Base-by-base conservation (phyloP, 1,284 basidiomycete genomes). In the Termitomyces sp. region DNA sequence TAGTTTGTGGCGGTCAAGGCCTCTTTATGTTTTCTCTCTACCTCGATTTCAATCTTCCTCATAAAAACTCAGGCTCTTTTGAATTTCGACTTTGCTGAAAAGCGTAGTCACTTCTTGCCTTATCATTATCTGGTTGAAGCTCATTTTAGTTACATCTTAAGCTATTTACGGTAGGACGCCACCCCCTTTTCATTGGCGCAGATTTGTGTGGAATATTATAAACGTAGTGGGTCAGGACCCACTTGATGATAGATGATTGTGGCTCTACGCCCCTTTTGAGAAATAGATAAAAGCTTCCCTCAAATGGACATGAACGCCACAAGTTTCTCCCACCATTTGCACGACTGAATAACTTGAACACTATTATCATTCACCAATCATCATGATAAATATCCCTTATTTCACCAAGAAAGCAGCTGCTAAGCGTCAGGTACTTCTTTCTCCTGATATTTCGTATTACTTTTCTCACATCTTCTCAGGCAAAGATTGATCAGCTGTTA, bases 231-330 rank as follows among this genome's bases (percentile, higher is more conserved):
- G 36, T 48, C 10, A 5, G 13, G 12, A 48, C 24, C 44, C 44
- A 48, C 19, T 8, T 9, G 1, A 31, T 10, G 8, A 39, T n/a
- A 46, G 46, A 38, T 24, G 5, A 41, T 50, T 56, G 54, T 52
- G 55, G 43, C 36, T 52, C 43, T 15, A 26, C 19, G 30, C 58
- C 50, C 55, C 50, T 54, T 54, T 54, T 46, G 30, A 12, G 24
- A 31, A 40, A n/a, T 36, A 28, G 39, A 59, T 59, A 59, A 54
- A 59, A 33, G 19, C 47, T 31, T n/a, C 26, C 10, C 47, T 17
- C 31, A 31, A 53, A 36, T 12, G 13, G 13, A 3, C 21, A 17
- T 36, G 6, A 8, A 38, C 45, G 47, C 47, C 46, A 49, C 47
- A 30, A 28, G 36, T 33, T 36, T 24, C 21, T 1, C 13, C 6